A percentile compares a stretch with the other conserved stretches of the same genome.
phyloP scores from a whole-genome alignment of 208 protist species.

The Leptomonas pyrrhocoris region DNA sequence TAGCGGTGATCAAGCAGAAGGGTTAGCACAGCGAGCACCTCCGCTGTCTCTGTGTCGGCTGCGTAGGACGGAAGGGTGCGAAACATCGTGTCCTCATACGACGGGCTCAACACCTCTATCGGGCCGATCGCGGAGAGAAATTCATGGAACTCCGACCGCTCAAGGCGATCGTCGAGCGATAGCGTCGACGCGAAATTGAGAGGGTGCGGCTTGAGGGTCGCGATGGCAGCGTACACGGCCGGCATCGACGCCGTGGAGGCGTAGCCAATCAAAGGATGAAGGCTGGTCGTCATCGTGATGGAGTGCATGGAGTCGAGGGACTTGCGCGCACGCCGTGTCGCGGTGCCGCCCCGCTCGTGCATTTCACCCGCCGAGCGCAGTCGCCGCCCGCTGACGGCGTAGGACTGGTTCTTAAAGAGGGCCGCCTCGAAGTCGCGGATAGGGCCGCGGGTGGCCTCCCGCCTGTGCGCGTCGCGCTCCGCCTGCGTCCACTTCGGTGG shows the following conservation, averaged over 20 bases:
- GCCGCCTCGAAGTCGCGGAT: slow-evolving; percentile 47
- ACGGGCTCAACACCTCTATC: slow-evolving; percentile 40
- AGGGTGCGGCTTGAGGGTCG: slow-evolving; percentile 24
- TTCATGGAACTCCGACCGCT: slow-evolving; percentile 30
- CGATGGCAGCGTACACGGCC: slow-evolving; percentile 50
- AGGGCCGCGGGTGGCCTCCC: slow-evolving; percentile 23
- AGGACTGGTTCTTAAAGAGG: slow-evolving; percentile 18
- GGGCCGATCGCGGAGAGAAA: slow-evolving; percentile 37
- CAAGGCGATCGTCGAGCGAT: background rate
- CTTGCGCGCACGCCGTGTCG: background rate
- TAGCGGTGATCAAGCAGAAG: slow-evolving; percentile 63
- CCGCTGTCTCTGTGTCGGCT: slow-evolving; percentile 21
- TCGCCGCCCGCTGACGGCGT: background rate
- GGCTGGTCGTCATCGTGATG: background rate
- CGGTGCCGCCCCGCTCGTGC: background rate
- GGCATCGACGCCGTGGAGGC: slow-evolving; percentile 50
- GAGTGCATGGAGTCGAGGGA: background rate
- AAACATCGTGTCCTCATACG: slow-evolving; percentile 55
- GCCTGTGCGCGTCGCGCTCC: slow-evolving; percentile 20
- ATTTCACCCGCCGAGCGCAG: background rate
- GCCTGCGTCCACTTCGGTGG: slow-evolving; percentile 8
- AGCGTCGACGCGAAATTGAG: slow-evolving; percentile 8
- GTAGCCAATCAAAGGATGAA: slow-evolving; percentile 71
- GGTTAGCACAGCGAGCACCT: slow-evolving; percentile 45
- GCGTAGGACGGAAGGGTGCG: slow-evolving; percentile 35